Conservation (phyloP, 2,329 filamentous ascomycete genomes). For the Fusarium verticillioides region DNA sequence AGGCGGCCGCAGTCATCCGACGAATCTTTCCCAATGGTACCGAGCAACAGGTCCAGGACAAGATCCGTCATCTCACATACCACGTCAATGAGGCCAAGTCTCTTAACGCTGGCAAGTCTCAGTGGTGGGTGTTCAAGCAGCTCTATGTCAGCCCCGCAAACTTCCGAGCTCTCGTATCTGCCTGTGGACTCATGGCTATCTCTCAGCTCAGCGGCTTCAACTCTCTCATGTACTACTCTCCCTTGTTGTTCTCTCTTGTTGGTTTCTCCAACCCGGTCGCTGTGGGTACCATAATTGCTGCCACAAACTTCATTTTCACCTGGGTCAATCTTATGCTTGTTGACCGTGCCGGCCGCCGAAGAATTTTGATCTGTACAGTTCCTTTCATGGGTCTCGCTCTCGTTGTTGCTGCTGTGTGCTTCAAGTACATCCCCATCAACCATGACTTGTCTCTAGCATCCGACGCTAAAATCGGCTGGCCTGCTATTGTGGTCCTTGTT, state of each 20-base stretch:
- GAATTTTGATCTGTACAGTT: constrained; percentile 56
- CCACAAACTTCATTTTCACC: constrained; percentile 62
- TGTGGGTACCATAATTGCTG: constrained; percentile 57
- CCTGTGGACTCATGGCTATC: constrained; percentile 64
- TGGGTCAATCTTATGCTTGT: constrained; percentile 59
- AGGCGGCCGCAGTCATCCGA: constrained; percentile 52
- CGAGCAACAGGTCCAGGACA: constrained; percentile 55
- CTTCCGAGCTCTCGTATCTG: constrained; percentile 57
- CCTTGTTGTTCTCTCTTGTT: constrained; percentile 60
- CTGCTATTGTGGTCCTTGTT: constrained; percentile 57
- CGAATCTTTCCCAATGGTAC: constrained; percentile 56
- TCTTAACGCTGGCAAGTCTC: constrained; percentile 53
- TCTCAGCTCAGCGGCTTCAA: constrained; percentile 65
- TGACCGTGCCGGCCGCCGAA: constrained; percentile 57
- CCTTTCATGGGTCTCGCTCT: constrained; percentile 58
- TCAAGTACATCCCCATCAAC: constrained; percentile 55
- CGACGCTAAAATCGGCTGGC: constrained; percentile 38
- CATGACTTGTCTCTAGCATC: constrained; percentile 53
- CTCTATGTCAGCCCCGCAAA: constrained; percentile 58
- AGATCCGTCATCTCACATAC: constrained; percentile 54
- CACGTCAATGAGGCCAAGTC: constrained; percentile 53
- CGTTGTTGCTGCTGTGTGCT: constrained; percentile 55
- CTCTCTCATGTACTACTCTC: constrained; percentile 62
- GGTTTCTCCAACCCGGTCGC: constrained; percentile 61
- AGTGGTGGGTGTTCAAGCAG: constrained; percentile 57